These are phyloP conservation scores for Alternaria dauci DNA, from an alignment of 2,329 filamentous ascomycete species.

Conservation along the genomic window DNA sequence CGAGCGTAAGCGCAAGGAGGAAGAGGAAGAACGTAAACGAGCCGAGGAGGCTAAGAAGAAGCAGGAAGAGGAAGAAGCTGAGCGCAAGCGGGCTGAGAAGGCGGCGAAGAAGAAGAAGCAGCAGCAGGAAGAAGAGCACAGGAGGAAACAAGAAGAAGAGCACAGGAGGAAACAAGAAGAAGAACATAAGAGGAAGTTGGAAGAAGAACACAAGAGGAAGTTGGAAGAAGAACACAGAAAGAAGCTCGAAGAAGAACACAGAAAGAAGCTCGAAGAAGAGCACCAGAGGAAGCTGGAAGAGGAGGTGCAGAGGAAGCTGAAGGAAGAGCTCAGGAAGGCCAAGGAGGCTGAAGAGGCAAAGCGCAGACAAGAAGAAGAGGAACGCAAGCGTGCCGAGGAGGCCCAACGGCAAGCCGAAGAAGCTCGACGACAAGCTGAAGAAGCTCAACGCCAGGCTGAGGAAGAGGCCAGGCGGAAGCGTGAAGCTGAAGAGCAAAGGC, in stretches of 20 bases:
- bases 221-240: conserved; percentile 54
- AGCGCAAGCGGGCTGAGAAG: conserved; percentile 1
- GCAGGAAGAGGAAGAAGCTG: conserved; percentile 10
- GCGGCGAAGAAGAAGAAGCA: neutral
- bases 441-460: conserved; percentile 49
- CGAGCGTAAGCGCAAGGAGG: neutral
- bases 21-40: conserved; percentile 28
- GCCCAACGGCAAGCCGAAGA: conserved; percentile 55
- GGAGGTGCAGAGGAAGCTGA: neutral
- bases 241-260: conserved; percentile 18
- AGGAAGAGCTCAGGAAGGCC: conserved; percentile 46
- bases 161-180: conserved; percentile 64
- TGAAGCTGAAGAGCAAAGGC: conserved; percentile 52
- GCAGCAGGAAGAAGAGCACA: conserved; percentile 19
- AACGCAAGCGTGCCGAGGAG: conserved; percentile 45
- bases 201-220: conserved; percentile 58
- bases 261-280: conserved; percentile 64
- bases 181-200: conserved; percentile 5
- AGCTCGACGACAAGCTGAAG: conserved; percentile 45
- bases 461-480: conserved; percentile 53
- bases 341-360: conserved; percentile 51
- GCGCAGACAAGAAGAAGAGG: conserved; percentile 72
- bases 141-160: conserved; percentile 64
- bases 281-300: conserved; percentile 3
- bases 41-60: conserved; percentile 15